These are phyloP conservation scores for Chaetomidium leptoderma DNA, from an alignment of 495 filamentous ascomycete genomes.

Conservation along the genomic window DNA sequence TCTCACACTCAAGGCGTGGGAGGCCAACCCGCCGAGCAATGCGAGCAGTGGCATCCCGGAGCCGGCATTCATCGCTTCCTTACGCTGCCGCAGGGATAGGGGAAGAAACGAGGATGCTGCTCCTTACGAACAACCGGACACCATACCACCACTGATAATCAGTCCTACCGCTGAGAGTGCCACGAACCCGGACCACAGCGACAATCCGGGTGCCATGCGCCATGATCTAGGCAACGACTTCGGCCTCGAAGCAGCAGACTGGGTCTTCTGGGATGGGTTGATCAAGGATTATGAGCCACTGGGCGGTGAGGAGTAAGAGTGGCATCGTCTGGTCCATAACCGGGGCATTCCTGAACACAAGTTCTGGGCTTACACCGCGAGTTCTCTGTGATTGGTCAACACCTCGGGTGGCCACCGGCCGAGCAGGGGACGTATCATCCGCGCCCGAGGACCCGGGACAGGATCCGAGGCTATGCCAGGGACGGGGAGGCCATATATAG, in stretches of 20 bases:
- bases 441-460: not conserved
- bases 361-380: not conserved
- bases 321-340: not conserved
- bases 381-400: not conserved
- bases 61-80: not conserved
- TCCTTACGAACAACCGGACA: not conserved
- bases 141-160: too few species aligned
- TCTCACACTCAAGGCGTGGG: not conserved
- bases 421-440: not conserved
- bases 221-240: not conserved
- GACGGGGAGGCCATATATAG: too few species aligned
- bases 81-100: not conserved
- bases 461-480: not conserved
- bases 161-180: too few species aligned
- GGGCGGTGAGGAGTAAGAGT: not conserved
- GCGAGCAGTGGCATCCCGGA: not conserved
- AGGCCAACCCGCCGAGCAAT: not conserved
- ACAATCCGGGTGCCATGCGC: too few species aligned
- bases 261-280: constrained; percentile 17
- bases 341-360: not conserved
- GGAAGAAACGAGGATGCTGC: not conserved
- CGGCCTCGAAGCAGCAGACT: constrained; percentile 5
- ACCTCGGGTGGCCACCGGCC: not conserved
- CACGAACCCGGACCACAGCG: too few species aligned
- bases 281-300: not conserved